Evolutionary conservation across 2,329 filamentous ascomycete species (phyloP), one percentile per base, ranked within the genome.

Genomic region (Sporothrix pallida): DNA sequence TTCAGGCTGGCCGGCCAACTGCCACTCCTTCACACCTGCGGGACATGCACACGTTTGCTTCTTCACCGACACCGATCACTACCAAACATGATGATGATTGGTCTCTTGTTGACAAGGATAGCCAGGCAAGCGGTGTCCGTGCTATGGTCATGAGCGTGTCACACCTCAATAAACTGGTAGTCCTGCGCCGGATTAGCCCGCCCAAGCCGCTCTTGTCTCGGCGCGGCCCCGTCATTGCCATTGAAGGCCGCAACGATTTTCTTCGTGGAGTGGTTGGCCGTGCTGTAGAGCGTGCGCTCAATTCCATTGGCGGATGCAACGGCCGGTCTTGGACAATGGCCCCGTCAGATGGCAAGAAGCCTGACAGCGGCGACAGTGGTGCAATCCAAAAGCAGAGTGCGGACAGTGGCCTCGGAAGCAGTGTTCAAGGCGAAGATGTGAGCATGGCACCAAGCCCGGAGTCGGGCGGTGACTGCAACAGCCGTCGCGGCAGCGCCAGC

Each of bases 161-260:
- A 0, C 92, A 92, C 78, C 82, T 90, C 62, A 90, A 90, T 76
- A 97, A 97, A 81, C 88, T 97, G 77, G 89, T 90, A 68, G 87
- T 95, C 1, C 85, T 98, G 48, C 86, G 89, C 17, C 90, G 90
- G 75, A 93, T 98, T 76, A 92, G 92, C 63, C 92, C 91, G 31
- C 90, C 93, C 0, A 82, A 83, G 6, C 77, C 83, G 17, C 78
- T 83, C 0, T 78, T 80, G 5, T 80, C 81, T 3, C 83, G 85
- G 7, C 88, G 94, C n/a, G 95, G 95, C 0, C 89, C 92, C 0
- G 88, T 98, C 52, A 91, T 98, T 75, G 92, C 93, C 0, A 84
- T 98, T 42, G 95, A 98, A 81, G 95, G 95, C 0, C 86, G 91
- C 20, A 88, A 91, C 73, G 76, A 80, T 7, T 78, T 79, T n/a